Percentiles rank a stretch among this genome's conserved stretches.
phyloP scores from a whole-genome alignment of 352 stramenopile genomes.

The Phytopythium delawarense region DNA sequence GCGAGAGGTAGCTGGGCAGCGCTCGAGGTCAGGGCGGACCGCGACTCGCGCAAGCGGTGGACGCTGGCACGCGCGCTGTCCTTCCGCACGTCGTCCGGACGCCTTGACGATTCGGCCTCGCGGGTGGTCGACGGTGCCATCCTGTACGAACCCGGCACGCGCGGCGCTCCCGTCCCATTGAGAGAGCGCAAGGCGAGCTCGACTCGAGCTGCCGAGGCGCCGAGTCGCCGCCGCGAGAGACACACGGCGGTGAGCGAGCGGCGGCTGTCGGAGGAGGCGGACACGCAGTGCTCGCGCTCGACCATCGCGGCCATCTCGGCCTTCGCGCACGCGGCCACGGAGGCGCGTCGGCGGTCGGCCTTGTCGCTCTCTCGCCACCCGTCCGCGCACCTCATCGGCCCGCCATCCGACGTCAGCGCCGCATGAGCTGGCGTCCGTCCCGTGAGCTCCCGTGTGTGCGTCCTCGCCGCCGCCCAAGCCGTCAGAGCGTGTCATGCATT shows the following conservation, averaged over 20 bases:
- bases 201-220: neutral
- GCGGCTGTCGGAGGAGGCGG: neutral
- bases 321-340: slow-evolving; percentile 40
- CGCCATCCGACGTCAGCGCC: neutral
- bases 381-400: slow-evolving; percentile 17
- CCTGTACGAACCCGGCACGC: slow-evolving; percentile 10
- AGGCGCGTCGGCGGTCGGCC: slow-evolving; percentile 50
- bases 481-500: neutral
- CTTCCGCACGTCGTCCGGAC: neutral
- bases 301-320: slow-evolving; percentile 47
- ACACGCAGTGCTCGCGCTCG: slow-evolving; percentile 11
- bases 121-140: slow-evolving; percentile 16
- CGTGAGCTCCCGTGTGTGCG: no score
- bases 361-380: slow-evolving; percentile 47
- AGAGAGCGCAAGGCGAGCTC: neutral
- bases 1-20: neutral
- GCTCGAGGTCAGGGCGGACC: neutral
- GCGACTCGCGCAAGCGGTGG: neutral
- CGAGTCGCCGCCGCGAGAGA: neutral
- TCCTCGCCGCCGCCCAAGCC: neutral
- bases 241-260: neutral
- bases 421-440: neutral
- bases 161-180: no score
- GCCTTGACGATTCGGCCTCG: slow-evolving; percentile 5
- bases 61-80: neutral